These are phyloP conservation scores for Wilcoxina mikolae DNA, from an alignment of 495 filamentous ascomycete genomes.

Conservation along the genomic window DNA sequence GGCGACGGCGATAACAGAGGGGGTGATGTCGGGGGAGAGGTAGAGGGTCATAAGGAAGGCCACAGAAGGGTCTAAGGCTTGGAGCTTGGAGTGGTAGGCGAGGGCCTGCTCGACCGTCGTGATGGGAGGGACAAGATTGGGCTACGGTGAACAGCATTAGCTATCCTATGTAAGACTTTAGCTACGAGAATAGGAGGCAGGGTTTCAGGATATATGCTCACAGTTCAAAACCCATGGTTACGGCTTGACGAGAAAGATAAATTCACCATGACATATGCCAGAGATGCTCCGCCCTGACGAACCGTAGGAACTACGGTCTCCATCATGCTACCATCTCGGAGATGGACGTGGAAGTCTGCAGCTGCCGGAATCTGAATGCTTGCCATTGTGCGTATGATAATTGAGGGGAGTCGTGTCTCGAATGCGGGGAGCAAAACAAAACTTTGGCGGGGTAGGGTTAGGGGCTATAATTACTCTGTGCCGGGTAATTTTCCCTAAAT, in stretches of 20 bases:
- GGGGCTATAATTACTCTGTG: background rate
- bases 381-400: background rate
- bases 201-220: background rate
- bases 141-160: slow-evolving; percentile 19
- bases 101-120: slow-evolving; percentile 60
- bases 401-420: background rate
- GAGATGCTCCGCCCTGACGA: slow-evolving; percentile 57
- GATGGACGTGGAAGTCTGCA: slow-evolving; percentile 57
- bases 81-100: slow-evolving; percentile 54
- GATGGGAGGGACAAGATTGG: slow-evolving; percentile 48
- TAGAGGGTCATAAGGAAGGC: slow-evolving; percentile 84
- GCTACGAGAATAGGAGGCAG: background rate
- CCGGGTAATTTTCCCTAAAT: background rate
- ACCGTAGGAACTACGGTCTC: slow-evolving; percentile 66
- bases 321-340: slow-evolving; percentile 70
- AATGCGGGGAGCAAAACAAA: no score
- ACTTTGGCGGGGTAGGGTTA: background rate
- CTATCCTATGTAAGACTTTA: background rate
- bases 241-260: background rate
- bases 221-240: background rate
- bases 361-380: slow-evolving; percentile 49
- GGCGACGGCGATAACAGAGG: slow-evolving; percentile 61
- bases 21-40: slow-evolving; percentile 60
- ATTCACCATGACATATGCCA: slow-evolving; percentile 66
- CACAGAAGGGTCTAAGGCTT: slow-evolving; percentile 53